A percentile compares a stretch with the other conserved stretches of the same genome.
These are phyloP conservation scores for Tolypocladium sp. DNA, from an alignment of 2,329 filamentous ascomycete genomes.

Conservation along the genomic window DNA sequence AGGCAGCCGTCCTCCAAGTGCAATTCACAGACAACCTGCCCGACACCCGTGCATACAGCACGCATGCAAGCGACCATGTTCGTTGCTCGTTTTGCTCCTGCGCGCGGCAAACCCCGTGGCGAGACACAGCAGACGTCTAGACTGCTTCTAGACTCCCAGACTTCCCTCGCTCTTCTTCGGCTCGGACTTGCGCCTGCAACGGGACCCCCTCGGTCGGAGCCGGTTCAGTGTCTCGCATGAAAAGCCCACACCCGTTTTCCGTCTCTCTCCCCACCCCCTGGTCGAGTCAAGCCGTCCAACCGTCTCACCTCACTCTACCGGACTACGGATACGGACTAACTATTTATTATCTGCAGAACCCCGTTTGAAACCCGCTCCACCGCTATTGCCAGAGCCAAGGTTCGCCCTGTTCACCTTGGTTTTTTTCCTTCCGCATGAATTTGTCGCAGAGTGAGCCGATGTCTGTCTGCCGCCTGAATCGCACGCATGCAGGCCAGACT, in stretches of 20 bases:
- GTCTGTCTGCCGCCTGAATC: background rate
- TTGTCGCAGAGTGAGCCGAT: background rate
- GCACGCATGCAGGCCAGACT: background rate
- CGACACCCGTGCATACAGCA: background rate
- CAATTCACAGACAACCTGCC: background rate
- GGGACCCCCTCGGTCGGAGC: background rate
- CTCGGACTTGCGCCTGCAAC: background rate
- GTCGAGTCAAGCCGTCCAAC: background rate
- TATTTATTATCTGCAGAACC: background rate
- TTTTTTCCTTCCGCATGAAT: background rate
- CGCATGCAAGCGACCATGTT: background rate
- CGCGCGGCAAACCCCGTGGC: background rate
- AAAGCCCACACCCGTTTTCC: background rate
- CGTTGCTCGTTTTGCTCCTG: background rate
- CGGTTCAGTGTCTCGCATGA: background rate
- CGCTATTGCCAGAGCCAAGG: background rate
- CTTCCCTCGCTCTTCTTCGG: background rate
- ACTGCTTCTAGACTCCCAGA: background rate
- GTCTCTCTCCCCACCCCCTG: background rate
- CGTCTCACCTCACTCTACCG: background rate
- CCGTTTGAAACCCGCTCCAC: background rate
- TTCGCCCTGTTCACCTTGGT: background rate
- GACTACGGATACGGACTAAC: no score
- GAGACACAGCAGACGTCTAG: background rate
- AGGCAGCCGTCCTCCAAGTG: background rate